These are phyloP conservation scores for Delitschia confertaspora DNA, from an alignment of 495 filamentous ascomycete genomes.

Conservation along the genomic window DNA sequence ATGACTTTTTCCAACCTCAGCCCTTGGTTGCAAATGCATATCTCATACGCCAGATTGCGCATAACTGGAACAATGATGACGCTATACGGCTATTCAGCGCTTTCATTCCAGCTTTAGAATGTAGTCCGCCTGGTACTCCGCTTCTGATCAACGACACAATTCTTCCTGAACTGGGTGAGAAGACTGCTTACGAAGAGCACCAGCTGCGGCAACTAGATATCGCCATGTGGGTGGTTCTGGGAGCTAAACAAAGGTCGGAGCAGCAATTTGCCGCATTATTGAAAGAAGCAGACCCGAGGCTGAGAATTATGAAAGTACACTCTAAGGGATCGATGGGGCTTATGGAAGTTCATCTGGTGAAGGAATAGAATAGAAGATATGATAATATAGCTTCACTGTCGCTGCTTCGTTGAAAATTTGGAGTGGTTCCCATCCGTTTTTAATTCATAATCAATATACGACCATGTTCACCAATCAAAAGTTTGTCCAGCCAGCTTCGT, in stretches of 20 bases:
- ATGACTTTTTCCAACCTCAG: conserved; percentile 35
- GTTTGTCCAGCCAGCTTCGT: too few species aligned
- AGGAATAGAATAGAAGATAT: too few species aligned
- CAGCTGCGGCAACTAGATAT: conserved; percentile 24
- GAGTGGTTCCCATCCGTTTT: too few species aligned
- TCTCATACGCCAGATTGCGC: conserved; percentile 31
- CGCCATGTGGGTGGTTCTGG: conserved; percentile 28
- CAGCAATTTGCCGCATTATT: conserved; percentile 30
- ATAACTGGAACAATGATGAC: conserved; percentile 30
- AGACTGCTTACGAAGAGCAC: background rate
- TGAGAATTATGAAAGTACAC: conserved; percentile 21
- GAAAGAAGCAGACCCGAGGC: conserved; percentile 29
- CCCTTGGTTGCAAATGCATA: conserved; percentile 22
- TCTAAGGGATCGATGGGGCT: background rate
- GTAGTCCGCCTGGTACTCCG: conserved; percentile 22
- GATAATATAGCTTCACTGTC: too few species aligned
- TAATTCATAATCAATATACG: too few species aligned
- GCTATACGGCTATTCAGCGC: conserved; percentile 28
- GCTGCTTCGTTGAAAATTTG: too few species aligned
- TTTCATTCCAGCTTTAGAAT: conserved; percentile 29
- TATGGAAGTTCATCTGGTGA: conserved; percentile 1
- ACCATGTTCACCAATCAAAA: too few species aligned
- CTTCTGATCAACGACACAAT: conserved; percentile 35
- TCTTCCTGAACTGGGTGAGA: conserved; percentile 19
- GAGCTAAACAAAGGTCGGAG: conserved; percentile 32